Percentiles rank a stretch among this genome's conserved stretches.
Conservation (phyloP, 2,329 filamentous ascomycete species). For the Exserohilum rostratum region DNA sequence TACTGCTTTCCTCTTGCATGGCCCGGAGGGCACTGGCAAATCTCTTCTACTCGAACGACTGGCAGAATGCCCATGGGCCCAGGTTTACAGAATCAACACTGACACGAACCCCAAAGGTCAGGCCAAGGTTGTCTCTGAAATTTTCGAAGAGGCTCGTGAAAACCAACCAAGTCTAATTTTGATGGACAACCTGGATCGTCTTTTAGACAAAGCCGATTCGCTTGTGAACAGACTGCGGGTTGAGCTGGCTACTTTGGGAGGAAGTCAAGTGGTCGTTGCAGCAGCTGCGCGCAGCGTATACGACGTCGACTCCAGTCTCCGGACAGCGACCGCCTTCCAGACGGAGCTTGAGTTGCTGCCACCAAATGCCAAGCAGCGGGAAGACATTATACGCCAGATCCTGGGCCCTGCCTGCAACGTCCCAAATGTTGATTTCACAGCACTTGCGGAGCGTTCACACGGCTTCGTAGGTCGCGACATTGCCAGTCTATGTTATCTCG, state of each 20-base stretch:
- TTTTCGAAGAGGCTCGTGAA: constrained; percentile 71
- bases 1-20: constrained; percentile 74
- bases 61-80: constrained; percentile 69
- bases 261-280: constrained; percentile 70
- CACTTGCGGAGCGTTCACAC: constrained; percentile 77
- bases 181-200: constrained; percentile 76
- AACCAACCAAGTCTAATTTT: constrained; percentile 78
- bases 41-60: constrained; percentile 73
- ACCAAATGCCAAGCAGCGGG: constrained; percentile 72
- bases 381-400: constrained; percentile 69
- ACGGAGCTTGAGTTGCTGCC: constrained; percentile 76
- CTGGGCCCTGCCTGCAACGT: constrained; percentile 56
- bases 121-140: constrained; percentile 65
- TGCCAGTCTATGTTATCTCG: constrained; percentile 64
- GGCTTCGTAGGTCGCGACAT: constrained; percentile 86
- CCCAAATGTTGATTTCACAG: constrained; percentile 55
- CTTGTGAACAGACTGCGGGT: constrained; percentile 29
- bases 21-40: constrained; percentile 85
- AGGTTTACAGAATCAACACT: constrained; percentile 66
- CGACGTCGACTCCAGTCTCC: constrained; percentile 73
- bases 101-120: constrained; percentile 52
- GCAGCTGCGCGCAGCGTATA: constrained; percentile 75
- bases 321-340: constrained; percentile 68
- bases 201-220: constrained; percentile 52
- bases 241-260: constrained; percentile 59